These are phyloP conservation scores for Sphaerulina musiva DNA, from an alignment of 2,329 filamentous ascomycete species.

Conservation along the genomic window DNA sequence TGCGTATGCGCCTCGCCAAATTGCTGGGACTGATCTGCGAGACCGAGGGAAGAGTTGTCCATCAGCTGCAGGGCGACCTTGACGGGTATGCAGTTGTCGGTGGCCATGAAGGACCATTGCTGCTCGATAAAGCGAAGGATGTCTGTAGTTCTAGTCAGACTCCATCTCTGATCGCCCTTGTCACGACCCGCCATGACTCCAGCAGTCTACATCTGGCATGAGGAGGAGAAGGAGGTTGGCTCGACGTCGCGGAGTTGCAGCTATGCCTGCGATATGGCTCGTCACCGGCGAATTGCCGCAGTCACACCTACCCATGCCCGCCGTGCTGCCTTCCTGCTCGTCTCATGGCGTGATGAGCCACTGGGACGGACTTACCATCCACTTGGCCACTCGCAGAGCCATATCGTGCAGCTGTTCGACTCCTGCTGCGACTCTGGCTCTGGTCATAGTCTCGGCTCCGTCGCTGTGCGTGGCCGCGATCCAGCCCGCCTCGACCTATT, in stretches of 20 bases:
- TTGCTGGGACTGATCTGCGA: constrained; percentile 78
- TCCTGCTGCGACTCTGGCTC: constrained; percentile 33
- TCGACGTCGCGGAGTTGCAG: not conserved
- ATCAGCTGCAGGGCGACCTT: constrained; percentile 92
- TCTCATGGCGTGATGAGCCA: not conserved
- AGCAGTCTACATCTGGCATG: not conserved
- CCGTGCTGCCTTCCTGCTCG: not conserved
- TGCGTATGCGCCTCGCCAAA: constrained; percentile 80
- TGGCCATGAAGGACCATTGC: constrained; percentile 89
- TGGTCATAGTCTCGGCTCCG: constrained; percentile 36
- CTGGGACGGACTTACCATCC: constrained; percentile 30
- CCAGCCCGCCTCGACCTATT: constrained; percentile 38
- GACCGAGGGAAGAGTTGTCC: constrained; percentile 85
- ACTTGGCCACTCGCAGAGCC: constrained; percentile 39
- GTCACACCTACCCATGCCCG: constrained; percentile 3
- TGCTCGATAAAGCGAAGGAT: constrained; percentile 75
- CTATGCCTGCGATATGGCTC: not conserved
- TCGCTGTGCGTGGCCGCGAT: constrained; percentile 38
- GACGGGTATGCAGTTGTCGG: constrained; percentile 82
- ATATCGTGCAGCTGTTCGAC: constrained; percentile 26
- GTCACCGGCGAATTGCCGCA: constrained; percentile 7
- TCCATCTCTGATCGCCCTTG: not conserved
- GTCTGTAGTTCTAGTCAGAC: constrained; percentile 34
- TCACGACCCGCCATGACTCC: not conserved
- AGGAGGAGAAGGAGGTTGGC: not conserved